These are phyloP conservation scores for Schwanniomyces occidentalis DNA, from an alignment of 805 yeast genomes.

Conservation along the genomic window DNA sequence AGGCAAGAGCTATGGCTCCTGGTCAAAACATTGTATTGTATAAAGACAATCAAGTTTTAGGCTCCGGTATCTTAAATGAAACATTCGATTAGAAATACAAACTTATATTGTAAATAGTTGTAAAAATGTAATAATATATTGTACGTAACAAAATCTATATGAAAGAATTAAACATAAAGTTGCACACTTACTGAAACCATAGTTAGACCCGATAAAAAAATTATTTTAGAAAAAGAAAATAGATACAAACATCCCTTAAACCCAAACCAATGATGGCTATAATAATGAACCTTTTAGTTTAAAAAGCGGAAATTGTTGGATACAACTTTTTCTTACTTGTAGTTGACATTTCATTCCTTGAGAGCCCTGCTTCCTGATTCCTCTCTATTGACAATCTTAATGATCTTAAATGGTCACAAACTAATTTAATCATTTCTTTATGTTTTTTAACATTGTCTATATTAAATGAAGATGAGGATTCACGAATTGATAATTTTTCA, in stretches of 20 bases:
- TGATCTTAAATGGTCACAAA: constrained; percentile 30
- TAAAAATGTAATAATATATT: too few species aligned
- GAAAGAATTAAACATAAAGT: too few species aligned
- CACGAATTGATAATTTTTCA: constrained; percentile 12
- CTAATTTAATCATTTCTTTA: constrained; percentile 34
- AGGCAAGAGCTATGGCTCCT: constrained; percentile 77
- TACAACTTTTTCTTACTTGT: constrained; percentile 24
- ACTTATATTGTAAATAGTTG: too few species aligned
- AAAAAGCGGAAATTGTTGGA: constrained; percentile 44
- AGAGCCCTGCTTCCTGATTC: constrained; percentile 1
- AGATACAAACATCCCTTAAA: too few species aligned
- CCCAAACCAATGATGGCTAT: too few species aligned
- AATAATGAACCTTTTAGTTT: too few species aligned
- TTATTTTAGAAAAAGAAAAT: too few species aligned
- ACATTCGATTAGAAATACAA: constrained; percentile 11
- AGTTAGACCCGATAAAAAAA: too few species aligned
- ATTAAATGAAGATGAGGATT: constrained; percentile 12
- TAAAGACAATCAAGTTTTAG: constrained; percentile 63
- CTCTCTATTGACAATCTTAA: constrained; percentile 8
- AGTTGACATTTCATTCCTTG: neutral
- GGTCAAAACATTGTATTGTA: constrained; percentile 87
- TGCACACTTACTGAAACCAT: too few species aligned
- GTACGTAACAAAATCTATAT: too few species aligned
- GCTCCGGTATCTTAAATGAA: constrained; percentile 37
- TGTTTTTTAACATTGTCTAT: constrained; percentile 33